Evolutionary conservation across 495 filamentous ascomycete genomes (phyloP).

Genomic region (Terfezia claveryi): DNA sequence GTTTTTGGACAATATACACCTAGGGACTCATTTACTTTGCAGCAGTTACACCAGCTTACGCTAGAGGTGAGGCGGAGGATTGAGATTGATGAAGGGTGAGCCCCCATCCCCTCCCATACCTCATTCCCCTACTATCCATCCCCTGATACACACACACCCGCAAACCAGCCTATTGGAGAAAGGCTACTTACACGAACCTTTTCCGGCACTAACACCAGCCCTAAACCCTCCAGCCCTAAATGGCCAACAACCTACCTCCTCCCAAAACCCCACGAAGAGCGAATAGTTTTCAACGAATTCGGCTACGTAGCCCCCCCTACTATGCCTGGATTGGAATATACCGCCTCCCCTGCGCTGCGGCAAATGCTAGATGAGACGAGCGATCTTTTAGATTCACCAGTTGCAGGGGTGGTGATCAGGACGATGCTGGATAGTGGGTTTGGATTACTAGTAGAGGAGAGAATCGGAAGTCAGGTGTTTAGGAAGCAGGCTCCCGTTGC

Average conservation of each 20-base stretch:
- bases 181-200: neutral
- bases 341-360: slow-evolving; percentile 32
- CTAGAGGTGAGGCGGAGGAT: slow-evolving; percentile 58
- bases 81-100: slow-evolving; percentile 51
- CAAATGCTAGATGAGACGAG: slow-evolving; percentile 88
- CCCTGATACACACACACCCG: neutral
- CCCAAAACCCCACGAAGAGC: slow-evolving; percentile 53
- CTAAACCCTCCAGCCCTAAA: slow-evolving; percentile 26
- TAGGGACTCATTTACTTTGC: slow-evolving; percentile 65
- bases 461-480: slow-evolving; percentile 57
- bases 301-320: slow-evolving; percentile 20
- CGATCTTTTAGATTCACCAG: slow-evolving; percentile 82
- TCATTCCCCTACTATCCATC: neutral
- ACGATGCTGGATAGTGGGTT: slow-evolving; percentile 74
- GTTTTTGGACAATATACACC: slow-evolving; percentile 68
- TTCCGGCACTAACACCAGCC: slow-evolving; percentile 8
- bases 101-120: slow-evolving; percentile 4
- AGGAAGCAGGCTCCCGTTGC: slow-evolving; percentile 29
- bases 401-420: slow-evolving; percentile 62
- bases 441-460: slow-evolving; percentile 53
- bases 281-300: slow-evolving; percentile 60
- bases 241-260: slow-evolving; percentile 36
- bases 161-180: neutral
- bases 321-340: slow-evolving; percentile 33
- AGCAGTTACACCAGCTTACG: slow-evolving; percentile 53